Evolutionary conservation across 78 protist species (phyloP).

Genomic region (Guillardia theta): DNA sequence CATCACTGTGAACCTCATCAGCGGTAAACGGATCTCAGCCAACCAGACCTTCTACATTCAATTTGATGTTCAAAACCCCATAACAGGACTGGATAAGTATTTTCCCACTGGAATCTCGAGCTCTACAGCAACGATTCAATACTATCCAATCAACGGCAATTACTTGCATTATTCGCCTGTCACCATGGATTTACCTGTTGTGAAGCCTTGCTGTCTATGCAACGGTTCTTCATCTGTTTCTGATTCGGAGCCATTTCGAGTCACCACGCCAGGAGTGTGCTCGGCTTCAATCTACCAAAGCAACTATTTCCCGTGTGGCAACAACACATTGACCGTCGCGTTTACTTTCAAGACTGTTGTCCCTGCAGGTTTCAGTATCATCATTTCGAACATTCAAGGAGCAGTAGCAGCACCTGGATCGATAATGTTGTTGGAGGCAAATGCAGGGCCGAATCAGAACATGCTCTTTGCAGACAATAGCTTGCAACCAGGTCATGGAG

Average conservation of each 20-base stretch:
- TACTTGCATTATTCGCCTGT: too few species aligned
- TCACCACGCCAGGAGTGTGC: background rate
- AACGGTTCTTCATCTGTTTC: background rate
- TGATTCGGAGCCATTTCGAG: background rate
- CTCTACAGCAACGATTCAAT: background rate
- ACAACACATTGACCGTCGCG: background rate
- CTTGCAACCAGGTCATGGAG: background rate
- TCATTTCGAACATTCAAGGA: background rate
- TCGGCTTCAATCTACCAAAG: background rate
- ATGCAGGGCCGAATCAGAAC: background rate
- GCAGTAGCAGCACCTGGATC: background rate
- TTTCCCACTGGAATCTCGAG: background rate
- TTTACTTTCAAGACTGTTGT: background rate
- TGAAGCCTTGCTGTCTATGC: background rate
- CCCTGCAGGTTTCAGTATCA: background rate
- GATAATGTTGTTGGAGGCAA: background rate
- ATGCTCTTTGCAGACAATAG: background rate
- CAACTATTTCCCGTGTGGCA: background rate
- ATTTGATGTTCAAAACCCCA: background rate
- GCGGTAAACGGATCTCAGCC: too few species aligned
- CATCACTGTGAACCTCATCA: too few species aligned
- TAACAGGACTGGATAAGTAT: background rate
- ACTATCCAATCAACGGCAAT: background rate
- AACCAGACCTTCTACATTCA: too few species aligned
- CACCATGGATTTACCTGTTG: background rate